Evolutionary conservation across 202 grass and related monocot species (phyloP).

Genomic region (Cymbopogon flexuosus): DNA sequence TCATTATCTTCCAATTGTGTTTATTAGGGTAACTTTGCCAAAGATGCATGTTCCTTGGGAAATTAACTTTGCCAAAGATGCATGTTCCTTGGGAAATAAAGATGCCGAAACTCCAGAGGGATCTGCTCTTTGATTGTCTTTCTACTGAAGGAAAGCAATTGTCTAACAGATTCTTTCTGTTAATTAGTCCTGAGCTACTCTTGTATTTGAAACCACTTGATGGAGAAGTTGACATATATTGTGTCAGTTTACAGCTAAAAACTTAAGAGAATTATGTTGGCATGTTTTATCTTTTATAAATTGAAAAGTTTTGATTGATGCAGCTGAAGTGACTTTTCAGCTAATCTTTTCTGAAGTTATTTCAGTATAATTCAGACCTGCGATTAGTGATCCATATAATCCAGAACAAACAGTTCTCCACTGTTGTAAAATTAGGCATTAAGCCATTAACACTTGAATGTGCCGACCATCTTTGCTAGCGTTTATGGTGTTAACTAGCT

Average conservation of each 20-base stretch:
- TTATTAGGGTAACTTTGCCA: not conserved
- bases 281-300: not conserved
- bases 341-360: not conserved
- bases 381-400: not conserved
- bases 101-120: not conserved
- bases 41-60: not conserved
- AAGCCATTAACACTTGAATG: not conserved
- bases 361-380: not conserved
- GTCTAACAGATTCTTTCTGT: not conserved
- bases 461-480: not conserved
- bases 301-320: not conserved
- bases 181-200: not conserved
- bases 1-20: not conserved
- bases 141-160: not conserved
- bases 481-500: not conserved
- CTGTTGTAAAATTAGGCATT: not conserved
- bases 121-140: not conserved
- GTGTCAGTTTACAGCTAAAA: not conserved
- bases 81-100: not conserved
- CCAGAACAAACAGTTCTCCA: not conserved
- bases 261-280: not conserved
- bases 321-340: conserved; percentile 1
- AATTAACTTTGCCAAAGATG: not conserved
- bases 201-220: not conserved
- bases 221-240: conserved; percentile 6